Base-by-base conservation (phyloP, 2,329 filamentous ascomycete species). In the Didymella exigua region DNA sequence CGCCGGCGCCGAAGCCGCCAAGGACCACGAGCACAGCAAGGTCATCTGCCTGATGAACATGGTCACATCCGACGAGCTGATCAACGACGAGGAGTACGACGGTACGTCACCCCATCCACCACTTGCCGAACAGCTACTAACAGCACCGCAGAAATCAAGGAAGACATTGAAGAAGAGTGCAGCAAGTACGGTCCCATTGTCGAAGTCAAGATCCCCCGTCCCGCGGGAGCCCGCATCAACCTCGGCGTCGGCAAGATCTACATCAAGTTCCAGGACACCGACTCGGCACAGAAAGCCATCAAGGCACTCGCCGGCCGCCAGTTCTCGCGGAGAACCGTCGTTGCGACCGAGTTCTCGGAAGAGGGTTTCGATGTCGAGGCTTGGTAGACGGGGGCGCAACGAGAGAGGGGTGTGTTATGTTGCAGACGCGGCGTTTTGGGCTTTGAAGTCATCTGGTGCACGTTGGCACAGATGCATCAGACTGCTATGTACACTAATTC, bases 191-290 rank as follows among this genome's bases (percentile, higher is more conserved):
- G 96, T 58, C 83, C 82, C 45, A 85, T 99, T 24, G 62, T 92
- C 36, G 90, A 92, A n/a, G 80, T 98, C 76, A 99, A 99, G 81
- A 88, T 99, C 54, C 95, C 95, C 4, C 86, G 95, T 56, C 93
- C 95, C 2, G 86, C 85, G 19, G 90, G 90, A 65, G 91, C 90
- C 43, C 86, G 92, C 66, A 89, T 95, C 72, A 90, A 89, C 19
- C 85, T 91, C 26, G 95, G 95, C 41, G 92, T 99, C 19, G 95
- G 95, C 73, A 99, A 98, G 82, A 98, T 99, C 65, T 99, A 89
- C 73, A 88, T 99, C 79, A 98, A 97, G 75, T 99, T 91, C 71
- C 90, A 95, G 61, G 85, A 82, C 3, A 79, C 84, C 2, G 91
- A 92, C 45, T 86, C 88, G 8, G 90, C 93, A 18, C 88, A 89